Conservation (phyloP, 345 rosid species). For the Lumnitzera littorea region DNA sequence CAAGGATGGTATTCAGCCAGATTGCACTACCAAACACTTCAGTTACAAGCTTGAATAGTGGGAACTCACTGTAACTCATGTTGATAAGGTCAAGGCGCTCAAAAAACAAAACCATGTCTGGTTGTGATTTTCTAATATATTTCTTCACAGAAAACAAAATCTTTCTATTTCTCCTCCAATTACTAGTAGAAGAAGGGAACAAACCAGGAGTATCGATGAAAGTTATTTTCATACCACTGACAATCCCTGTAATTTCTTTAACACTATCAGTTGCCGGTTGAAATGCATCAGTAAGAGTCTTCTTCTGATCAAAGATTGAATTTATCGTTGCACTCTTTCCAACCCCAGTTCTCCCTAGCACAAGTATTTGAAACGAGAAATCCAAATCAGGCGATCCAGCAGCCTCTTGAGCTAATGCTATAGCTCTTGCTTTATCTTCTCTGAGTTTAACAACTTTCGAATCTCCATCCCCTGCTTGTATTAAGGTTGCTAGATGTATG, state of each 20-base stretch:
- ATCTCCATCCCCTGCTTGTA: constrained; percentile 71
- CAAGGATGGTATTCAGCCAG: constrained; percentile 89
- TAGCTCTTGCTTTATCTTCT: constrained; percentile 39
- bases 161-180: constrained; percentile 61
- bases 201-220: constrained; percentile 95
- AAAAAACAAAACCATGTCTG: constrained; percentile 71
- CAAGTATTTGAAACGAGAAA: constrained; percentile 67
- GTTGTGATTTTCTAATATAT: constrained; percentile 65
- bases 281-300: constrained; percentile 70
- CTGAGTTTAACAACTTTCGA: constrained; percentile 41
- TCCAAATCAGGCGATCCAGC: constrained; percentile 58
- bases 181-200: constrained; percentile 41
- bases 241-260: constrained; percentile 62
- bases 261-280: constrained; percentile 56
- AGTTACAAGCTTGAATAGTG: constrained; percentile 73
- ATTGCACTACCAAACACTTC: constrained; percentile 65
- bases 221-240: constrained; percentile 61
- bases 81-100: constrained; percentile 74
- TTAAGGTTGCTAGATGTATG: constrained; percentile 60
- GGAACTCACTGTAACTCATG: constrained; percentile 52
- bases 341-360: constrained; percentile 89
- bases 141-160: constrained; percentile 60
- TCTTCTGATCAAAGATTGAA: constrained; percentile 65
- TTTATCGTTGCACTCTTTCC: constrained; percentile 98
- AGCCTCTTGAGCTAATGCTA: constrained; percentile 69